These are phyloP conservation scores for Sphagnum tenellum DNA, from an alignment of 225 moss, liverwort and hornwort genomes.

Conservation along the genomic window DNA sequence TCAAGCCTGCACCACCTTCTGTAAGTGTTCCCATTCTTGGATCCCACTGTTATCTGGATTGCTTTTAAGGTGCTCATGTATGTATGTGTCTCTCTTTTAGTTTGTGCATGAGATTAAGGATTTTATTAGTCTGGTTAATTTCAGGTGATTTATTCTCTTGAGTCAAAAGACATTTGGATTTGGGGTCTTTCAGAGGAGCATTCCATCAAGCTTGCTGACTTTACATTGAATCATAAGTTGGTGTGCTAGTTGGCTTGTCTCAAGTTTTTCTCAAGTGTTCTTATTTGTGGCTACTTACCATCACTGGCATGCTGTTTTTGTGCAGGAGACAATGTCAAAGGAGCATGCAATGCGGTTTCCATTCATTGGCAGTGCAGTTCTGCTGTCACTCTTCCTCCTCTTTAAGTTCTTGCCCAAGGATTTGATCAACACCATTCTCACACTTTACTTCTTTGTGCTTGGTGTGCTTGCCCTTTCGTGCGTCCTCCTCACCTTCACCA, in stretches of 20 bases:
- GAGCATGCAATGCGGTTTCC: conserved; percentile 99
- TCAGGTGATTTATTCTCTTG: too few relatives aligned
- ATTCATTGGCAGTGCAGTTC: conserved; percentile 98
- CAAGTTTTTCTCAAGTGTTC: not conserved
- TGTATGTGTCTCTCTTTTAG: too few relatives aligned
- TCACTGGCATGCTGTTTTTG: not conserved
- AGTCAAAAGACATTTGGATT: too few relatives aligned
- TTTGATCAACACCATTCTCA: conserved; percentile 98
- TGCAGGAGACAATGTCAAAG: conserved; percentile 99
- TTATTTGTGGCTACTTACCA: not conserved
- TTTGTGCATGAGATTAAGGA: too few relatives aligned
- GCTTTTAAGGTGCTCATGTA: too few relatives aligned
- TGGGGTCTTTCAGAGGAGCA: too few relatives aligned
- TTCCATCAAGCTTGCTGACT: too few relatives aligned
- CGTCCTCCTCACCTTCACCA: conserved; percentile 18
- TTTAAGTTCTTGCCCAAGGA: conserved; percentile 99
- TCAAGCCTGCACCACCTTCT: conserved; percentile 90
- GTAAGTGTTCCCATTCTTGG: conserved; percentile 31
- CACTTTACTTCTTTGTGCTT: conserved; percentile 95
- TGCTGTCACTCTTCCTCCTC: conserved; percentile 92
- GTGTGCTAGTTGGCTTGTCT: not conserved
- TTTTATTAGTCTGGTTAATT: too few relatives aligned
- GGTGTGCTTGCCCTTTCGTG: conserved; percentile 97
- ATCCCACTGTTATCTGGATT: too few relatives aligned
- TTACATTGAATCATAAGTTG: too few relatives aligned